Conservation (phyloP, 2,329 filamentous ascomycete species). For the Botrytis deweyae region DNA sequence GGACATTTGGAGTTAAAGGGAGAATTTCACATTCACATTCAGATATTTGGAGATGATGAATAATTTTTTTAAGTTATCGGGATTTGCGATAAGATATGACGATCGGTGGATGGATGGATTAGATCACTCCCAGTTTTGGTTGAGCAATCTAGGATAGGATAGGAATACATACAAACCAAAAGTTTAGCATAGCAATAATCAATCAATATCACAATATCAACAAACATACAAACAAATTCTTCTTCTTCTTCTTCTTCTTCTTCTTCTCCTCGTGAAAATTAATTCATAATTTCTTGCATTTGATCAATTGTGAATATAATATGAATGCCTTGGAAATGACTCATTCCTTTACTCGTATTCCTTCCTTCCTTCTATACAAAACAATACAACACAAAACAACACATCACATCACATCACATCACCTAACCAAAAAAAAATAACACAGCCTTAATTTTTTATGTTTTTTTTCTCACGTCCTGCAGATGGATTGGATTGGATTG, state of each 20-base stretch:
- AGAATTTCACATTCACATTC: conserved; percentile 3
- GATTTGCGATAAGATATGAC: not conserved
- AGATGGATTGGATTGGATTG: not conserved
- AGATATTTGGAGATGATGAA: not conserved
- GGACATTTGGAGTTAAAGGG: conserved; percentile 19
- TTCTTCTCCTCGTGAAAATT: not conserved
- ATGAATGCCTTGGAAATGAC: not conserved
- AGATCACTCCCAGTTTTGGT: conserved; percentile 8
- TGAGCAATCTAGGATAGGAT: conserved; percentile 2
- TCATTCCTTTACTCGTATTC: not conserved
- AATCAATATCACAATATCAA: not conserved
- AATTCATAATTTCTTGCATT: not conserved
- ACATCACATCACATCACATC: not conserved
- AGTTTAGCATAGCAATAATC: not conserved
- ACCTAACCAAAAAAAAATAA: not conserved
- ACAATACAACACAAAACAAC: not conserved
- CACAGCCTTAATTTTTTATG: not conserved
- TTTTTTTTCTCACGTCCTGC: not conserved
- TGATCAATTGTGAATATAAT: not conserved
- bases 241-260: not conserved
- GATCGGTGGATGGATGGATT: not conserved
- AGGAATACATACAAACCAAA: not conserved
- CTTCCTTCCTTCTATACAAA: not conserved
- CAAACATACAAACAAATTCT: not conserved
- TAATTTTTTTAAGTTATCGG: not conserved